phyloP scores from a whole-genome alignment of 352 stramenopile species.

The Pythium sp. region DNA sequence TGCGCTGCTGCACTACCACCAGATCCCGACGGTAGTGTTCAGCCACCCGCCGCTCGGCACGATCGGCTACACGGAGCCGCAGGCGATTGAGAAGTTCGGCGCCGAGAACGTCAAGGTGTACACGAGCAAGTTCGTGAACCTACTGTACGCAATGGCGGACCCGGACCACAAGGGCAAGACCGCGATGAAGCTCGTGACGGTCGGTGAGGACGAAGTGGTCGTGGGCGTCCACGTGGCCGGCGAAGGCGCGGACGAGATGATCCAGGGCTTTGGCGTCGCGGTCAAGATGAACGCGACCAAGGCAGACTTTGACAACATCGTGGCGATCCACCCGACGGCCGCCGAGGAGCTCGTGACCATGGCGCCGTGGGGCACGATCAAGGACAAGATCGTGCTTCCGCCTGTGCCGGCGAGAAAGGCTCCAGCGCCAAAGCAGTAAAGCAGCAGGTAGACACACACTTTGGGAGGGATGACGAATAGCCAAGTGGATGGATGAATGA shows the following conservation, averaged over 20 bases:
- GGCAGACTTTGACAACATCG: conserved; percentile 94
- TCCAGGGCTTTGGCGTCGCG: conserved; percentile 97
- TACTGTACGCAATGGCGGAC: conserved; percentile 92
- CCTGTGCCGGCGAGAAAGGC: background rate
- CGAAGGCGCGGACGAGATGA: conserved; percentile 94
- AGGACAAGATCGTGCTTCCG: conserved; percentile 66
- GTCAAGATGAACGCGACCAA: conserved; percentile 98
- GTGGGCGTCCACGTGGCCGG: conserved; percentile 96
- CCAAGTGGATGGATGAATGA: too few relatives aligned
- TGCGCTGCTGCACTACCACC: conserved; percentile 87
- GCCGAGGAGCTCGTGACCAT: conserved; percentile 96
- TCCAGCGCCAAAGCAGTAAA: conserved; percentile 24
- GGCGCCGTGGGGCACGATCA: conserved; percentile 82
- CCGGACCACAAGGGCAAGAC: conserved; percentile 92
- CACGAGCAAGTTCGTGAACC: conserved; percentile 93
- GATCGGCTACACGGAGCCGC: conserved; percentile 91
- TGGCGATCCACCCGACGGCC: conserved; percentile 97
- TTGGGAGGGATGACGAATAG: too few relatives aligned
- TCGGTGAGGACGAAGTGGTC: conserved; percentile 86
- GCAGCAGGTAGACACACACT: background rate
- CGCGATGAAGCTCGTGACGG: conserved; percentile 92
- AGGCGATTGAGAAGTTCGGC: conserved; percentile 92
- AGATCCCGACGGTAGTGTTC: conserved; percentile 97
- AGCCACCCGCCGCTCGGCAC: conserved; percentile 95
- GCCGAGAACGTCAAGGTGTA: conserved; percentile 95